Percentiles rank a stretch among this genome's conserved stretches.
phyloP scores from a whole-genome alignment of 176 grass and related monocot genomes.

The bread wheat (Triticum aestivum) region DNA sequence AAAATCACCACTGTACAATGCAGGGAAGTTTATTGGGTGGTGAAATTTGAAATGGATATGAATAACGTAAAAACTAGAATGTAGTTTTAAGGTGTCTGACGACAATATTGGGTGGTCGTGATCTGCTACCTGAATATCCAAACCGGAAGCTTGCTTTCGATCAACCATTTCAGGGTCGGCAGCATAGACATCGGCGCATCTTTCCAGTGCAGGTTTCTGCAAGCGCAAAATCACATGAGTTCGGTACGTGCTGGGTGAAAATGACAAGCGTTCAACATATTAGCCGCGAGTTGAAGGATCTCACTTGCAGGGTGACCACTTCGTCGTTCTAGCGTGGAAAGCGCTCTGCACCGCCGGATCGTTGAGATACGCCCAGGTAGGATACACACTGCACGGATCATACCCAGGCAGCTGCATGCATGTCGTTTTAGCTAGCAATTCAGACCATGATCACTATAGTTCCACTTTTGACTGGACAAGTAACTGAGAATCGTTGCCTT shows the following conservation, averaged over 20 bases:
- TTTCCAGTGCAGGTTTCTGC: conserved; percentile 27
- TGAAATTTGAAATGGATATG: background rate
- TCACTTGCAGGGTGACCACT: conserved; percentile 48
- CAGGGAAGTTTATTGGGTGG: background rate
- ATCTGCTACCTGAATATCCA: conserved; percentile 50
- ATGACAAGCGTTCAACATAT: background rate
- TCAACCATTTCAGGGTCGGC: conserved; percentile 20
- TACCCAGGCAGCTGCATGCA: conserved; percentile 35
- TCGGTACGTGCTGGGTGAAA: background rate
- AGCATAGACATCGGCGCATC: conserved; percentile 34
- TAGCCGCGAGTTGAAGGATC: background rate
- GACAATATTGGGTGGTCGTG: too few relatives aligned
- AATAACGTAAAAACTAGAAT: too few relatives aligned
- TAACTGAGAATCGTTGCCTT: background rate
- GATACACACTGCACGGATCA: conserved; percentile 29
- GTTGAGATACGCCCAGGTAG: conserved; percentile 41
- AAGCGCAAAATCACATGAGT: background rate
- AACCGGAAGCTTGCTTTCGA: conserved; percentile 26
- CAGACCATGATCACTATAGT: background rate
- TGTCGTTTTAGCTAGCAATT: background rate
- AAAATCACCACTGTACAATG: conserved; percentile 35
- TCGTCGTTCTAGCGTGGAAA: conserved; percentile 30
- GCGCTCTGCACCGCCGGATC: conserved; percentile 48
- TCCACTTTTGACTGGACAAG: background rate
- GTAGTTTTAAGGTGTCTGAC: background rate